A percentile compares a stretch with the other conserved stretches of the same genome.
phyloP scores from a whole-genome alignment of 2,329 filamentous ascomycete genomes.

The Sporothrix phasma region DNA sequence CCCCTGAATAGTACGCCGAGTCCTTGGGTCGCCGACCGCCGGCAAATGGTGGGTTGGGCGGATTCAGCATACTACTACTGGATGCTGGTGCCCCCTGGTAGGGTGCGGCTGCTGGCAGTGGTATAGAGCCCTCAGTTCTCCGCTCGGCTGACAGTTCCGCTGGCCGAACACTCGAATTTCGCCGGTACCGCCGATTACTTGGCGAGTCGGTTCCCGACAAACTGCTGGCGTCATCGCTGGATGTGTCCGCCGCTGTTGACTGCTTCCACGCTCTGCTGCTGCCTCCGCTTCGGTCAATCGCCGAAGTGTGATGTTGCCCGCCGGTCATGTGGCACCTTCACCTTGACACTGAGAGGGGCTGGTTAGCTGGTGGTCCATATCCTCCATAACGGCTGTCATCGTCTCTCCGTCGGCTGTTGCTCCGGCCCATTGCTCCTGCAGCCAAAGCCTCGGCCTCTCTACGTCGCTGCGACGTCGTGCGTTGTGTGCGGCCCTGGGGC shows the following conservation, averaged over 20 bases:
- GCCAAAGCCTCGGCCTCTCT: slow-evolving; percentile 37
- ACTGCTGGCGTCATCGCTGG: slow-evolving; percentile 38
- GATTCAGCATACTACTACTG: slow-evolving; percentile 34
- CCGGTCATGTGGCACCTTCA: slow-evolving; percentile 52
- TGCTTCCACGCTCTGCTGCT: slow-evolving; percentile 31
- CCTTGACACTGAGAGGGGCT: slow-evolving; percentile 44
- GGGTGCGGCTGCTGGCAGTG: neutral
- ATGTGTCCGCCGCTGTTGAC: slow-evolving; percentile 25
- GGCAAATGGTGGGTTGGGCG: slow-evolving; percentile 48
- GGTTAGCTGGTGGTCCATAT: slow-evolving; percentile 26
- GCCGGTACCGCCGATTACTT: slow-evolving; percentile 42
- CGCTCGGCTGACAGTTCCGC: slow-evolving; percentile 39
- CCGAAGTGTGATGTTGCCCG: slow-evolving; percentile 51
- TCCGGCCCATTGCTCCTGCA: slow-evolving; percentile 18
- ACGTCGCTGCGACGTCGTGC: slow-evolving; percentile 36
- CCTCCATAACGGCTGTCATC: slow-evolving; percentile 5
- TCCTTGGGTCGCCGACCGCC: slow-evolving; percentile 45
- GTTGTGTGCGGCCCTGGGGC: slow-evolving; percentile 31
- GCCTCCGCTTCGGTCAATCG: slow-evolving; percentile 50
- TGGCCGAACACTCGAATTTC: slow-evolving; percentile 40
- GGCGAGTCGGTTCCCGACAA: slow-evolving; percentile 47
- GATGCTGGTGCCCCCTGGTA: neutral
- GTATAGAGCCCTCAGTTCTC: slow-evolving; percentile 28
- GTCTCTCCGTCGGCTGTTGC: slow-evolving; percentile 8
- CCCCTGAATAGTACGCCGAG: slow-evolving; percentile 50